Conservation (phyloP, 2,329 filamentous ascomycete species). For the Penicillium sp. region DNA sequence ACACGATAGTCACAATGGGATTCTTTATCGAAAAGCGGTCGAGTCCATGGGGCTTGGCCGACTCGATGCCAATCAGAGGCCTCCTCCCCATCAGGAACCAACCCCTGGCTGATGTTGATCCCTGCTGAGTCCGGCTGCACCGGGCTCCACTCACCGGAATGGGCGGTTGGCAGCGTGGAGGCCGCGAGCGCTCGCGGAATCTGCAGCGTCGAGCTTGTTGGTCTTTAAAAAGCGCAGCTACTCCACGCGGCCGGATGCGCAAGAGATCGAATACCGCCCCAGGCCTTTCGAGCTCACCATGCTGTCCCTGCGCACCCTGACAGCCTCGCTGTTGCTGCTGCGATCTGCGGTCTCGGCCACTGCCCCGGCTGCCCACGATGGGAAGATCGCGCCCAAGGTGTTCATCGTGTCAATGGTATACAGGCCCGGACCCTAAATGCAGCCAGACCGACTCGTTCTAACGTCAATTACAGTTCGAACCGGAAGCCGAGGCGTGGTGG, state of each 20-base stretch:
- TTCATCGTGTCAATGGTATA: constrained; percentile 45
- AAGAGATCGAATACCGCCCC: too few species aligned
- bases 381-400: constrained; percentile 39
- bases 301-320: constrained; percentile 9
- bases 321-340: constrained; percentile 17
- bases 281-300: too few species aligned
- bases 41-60: constrained; percentile 11
- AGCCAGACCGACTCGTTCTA: background rate
- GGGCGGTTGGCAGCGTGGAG: too few species aligned
- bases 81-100: constrained; percentile 5
- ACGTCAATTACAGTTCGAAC: constrained; percentile 51
- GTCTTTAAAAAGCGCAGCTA: too few species aligned
- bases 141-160: too few species aligned
- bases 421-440: background rate
- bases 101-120: constrained; percentile 6
- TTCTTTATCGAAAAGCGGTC: constrained; percentile 5
- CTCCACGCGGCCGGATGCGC: too few species aligned
- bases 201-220: too few species aligned
- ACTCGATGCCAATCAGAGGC: constrained; percentile 12
- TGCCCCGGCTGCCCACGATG: background rate
- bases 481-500: constrained; percentile 63
- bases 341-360: constrained; percentile 8
- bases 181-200: too few species aligned
- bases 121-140: constrained; percentile 8
- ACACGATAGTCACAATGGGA: too few species aligned